Base-by-base conservation (phyloP, 2,329 filamentous ascomycete species). In the Paraphoma sp. region DNA sequence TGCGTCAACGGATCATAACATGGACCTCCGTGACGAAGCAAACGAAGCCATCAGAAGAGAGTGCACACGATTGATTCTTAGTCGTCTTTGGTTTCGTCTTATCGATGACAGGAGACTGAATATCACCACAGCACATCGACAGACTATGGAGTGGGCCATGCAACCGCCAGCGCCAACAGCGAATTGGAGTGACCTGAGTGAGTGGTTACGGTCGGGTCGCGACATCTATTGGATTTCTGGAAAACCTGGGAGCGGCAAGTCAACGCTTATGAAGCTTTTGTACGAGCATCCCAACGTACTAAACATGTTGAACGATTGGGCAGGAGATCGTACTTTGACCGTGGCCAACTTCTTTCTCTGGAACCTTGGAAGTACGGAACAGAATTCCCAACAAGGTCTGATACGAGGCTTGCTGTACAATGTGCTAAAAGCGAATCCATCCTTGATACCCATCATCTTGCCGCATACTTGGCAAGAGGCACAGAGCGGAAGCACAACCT, bases 231-330 rank as follows among this genome's bases (percentile, higher is more conserved):
- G 78, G 74, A 73, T 82, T 10, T 73, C 70, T 28, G 81, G 81
- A 1, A 82, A 80, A 46, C 75, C 79, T 1, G 80, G 80, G 0
- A 79, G 78, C 11, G 81, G 80, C 6, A 82, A 82, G 53, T 82
- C 80, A 0, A 82, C 79, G 0, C 54, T 82, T n/a, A 80, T 82
- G 77, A 81, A 80, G 53, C 76, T 76, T 48, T 66, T 81, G 3
- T 70, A 55, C 46, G 62, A 73, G 29, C 63, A 75, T 23, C n/a
- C 59, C 3, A 54, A 54, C 1, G 72, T 75, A 6, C 57, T 45
- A 12, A 38, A 67, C 4, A 55, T 62, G 28, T 64, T 82, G 0
- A 38, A 66, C 1, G 43, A 57, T 1, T 82, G 80, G 80, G 73
- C 78, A 0, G 62, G 42, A 0, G 54, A 58, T 0, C 57, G 62